Percentiles rank a stretch among this genome's conserved stretches.
Evolutionary conservation across 176 grass and related monocot genomes (phyloP).

Genomic region (Zizania latifolia): DNA sequence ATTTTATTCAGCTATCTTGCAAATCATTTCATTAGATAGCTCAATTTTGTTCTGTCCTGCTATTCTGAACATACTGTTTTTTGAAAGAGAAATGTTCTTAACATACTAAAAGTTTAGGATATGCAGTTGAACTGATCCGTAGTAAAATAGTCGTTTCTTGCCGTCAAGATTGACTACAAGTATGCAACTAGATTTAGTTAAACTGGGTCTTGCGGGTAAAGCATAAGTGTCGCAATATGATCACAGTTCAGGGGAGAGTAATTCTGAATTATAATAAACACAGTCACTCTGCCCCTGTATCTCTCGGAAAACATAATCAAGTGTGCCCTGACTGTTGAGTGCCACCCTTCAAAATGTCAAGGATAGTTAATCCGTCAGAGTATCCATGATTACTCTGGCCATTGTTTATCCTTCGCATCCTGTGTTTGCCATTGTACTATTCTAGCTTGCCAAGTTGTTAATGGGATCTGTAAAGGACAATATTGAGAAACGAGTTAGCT

Average conservation of each 20-base stretch:
- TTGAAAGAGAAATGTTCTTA: neutral
- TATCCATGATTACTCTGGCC: constrained; percentile 23
- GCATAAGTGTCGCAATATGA: neutral
- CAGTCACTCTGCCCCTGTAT: neutral
- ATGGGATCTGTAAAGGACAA: neutral
- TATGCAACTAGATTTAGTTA: neutral
- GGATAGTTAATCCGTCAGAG: constrained; percentile 32
- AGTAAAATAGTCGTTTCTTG: neutral
- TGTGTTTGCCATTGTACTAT: neutral
- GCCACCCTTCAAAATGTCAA: constrained; percentile 22
- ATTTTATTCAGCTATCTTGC: neutral
- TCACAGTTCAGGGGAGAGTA: neutral
- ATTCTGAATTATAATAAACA: neutral
- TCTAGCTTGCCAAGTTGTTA: constrained; percentile 9
- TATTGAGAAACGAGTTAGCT: neutral
- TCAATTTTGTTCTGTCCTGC: neutral
- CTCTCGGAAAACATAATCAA: neutral
- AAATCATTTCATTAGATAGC: neutral
- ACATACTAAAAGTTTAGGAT: neutral
- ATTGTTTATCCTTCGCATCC: neutral
- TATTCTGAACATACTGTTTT: neutral
- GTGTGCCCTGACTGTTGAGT: neutral
- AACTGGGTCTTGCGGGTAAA: neutral
- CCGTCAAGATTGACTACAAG: neutral
- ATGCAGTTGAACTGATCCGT: neutral